Base-by-base conservation (phyloP, 1,139 yeast species). In the Suhomyces terraborum region DNA sequence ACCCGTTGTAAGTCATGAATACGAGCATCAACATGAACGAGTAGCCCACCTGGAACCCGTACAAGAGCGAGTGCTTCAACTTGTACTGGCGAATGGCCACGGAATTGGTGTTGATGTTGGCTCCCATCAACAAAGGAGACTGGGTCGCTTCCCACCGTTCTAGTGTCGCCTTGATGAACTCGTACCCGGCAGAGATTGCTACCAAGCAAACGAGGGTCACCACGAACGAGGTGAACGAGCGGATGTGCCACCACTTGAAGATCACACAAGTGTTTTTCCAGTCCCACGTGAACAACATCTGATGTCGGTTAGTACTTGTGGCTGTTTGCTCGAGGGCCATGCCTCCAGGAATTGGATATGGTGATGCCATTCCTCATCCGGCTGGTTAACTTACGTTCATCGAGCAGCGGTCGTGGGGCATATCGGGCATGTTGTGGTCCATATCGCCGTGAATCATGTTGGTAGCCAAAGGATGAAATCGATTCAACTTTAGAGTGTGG, bases 201-300 rank as follows among this genome's bases (percentile, higher is more conserved):
- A 69, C 70, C 18, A 87, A 69, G 1, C 77, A 74, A 1, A 76
- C 13, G 32, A 84, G 59, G 1, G 88, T 73, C 6, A 78, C 43
- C 2, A 83, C 16, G 40, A 87, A 75, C 9, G 79, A 82, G 1
- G 58, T 33, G n/a, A 62, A 53, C 1, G 82, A 74, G 35, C 67
- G 71, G 36, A 86, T 75, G 51, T 84, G 91, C 95, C 95, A 86
- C 88, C 91, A 84, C 46, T 66, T 63, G 61, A 83, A 84, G 9
- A 86, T 76, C 12, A 86, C 77, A 58, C 95, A 86, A 10, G 86
- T 70, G 58, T 86, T 77, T 38, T 76, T 69, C 67, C 86, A 82
- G 51, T 81, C 79, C 94, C 95, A 87, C 8, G 91, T 85, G 61
- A 86, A 85, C n/a, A 84, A 55, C 93, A 84, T 86, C 75, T 69